phyloP scores from a whole-genome alignment of 805 yeast species.

The Kodamaea sagamina region DNA sequence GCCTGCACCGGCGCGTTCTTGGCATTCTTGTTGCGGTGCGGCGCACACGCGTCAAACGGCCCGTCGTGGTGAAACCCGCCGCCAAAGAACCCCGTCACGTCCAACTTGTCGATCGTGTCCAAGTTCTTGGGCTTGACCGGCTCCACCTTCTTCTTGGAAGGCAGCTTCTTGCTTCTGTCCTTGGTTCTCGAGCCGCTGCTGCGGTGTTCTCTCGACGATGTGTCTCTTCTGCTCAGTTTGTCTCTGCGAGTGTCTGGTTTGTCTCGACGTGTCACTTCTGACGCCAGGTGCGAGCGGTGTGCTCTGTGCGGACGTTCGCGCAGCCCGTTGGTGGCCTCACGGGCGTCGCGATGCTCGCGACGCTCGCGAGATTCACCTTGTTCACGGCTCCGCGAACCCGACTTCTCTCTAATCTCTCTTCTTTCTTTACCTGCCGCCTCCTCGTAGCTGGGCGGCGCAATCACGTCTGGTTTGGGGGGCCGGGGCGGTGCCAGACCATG shows the following conservation, averaged over 20 bases:
- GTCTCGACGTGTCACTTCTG: slow-evolving; percentile 16
- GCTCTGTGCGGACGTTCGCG: slow-evolving; percentile 6
- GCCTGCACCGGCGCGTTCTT: slow-evolving; percentile 90
- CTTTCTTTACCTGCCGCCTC: slow-evolving; percentile 60
- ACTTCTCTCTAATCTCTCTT: slow-evolving; percentile 48
- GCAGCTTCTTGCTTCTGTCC: slow-evolving; percentile 28
- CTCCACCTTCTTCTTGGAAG: slow-evolving; percentile 45
- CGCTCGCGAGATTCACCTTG: slow-evolving; percentile 17
- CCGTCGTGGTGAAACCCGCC: slow-evolving; percentile 98
- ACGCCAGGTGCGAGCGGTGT: slow-evolving; percentile 17
- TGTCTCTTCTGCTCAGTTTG: slow-evolving; percentile 12
- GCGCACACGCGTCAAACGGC: slow-evolving; percentile 97
- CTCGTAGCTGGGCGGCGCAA: slow-evolving; percentile 67
- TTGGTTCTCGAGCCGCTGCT: slow-evolving; percentile 15
- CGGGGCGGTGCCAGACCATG: slow-evolving; percentile 17
- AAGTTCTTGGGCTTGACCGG: slow-evolving; percentile 66
- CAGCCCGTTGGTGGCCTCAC: slow-evolving; percentile 8
- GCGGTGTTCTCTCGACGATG: slow-evolving; percentile 15
- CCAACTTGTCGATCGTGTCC: slow-evolving; percentile 92
- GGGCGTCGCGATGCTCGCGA: slow-evolving; percentile 19
- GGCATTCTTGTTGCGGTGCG: slow-evolving; percentile 81
- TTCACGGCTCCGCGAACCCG: slow-evolving; percentile 26
- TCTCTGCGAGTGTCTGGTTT: slow-evolving; percentile 17
- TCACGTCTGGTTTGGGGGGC: slow-evolving; percentile 19
- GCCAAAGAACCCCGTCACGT: slow-evolving; percentile 93